Evolutionary conservation across 2,329 filamentous ascomycete genomes (phyloP).

Genomic region (Metarhizium rileyi): DNA sequence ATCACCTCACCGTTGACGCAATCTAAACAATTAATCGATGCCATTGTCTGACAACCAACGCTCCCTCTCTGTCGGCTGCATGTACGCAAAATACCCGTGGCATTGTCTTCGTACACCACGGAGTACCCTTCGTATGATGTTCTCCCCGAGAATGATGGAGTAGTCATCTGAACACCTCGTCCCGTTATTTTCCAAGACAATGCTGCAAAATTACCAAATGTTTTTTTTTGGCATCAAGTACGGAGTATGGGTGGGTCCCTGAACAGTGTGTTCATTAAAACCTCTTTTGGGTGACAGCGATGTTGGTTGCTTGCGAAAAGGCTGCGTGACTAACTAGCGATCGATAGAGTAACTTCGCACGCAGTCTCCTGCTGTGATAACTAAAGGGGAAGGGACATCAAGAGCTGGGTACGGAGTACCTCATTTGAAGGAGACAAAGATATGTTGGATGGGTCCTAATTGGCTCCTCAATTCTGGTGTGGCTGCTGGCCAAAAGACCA

Average conservation of each 20-base stretch:
- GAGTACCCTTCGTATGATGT: no score
- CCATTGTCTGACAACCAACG: not conserved
- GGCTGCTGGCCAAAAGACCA: no score
- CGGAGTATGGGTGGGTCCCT: not conserved
- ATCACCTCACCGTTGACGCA: not conserved
- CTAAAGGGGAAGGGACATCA: not conserved
- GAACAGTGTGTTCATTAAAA: not conserved
- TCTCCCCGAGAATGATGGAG: no score
- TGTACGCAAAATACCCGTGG: no score
- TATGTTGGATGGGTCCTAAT: not conserved
- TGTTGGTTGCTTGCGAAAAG: no score
- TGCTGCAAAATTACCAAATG: not conserved
- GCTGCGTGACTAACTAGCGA: no score
- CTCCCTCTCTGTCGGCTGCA: not conserved
- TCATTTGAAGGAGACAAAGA: no score
- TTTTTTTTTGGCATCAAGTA: not conserved
- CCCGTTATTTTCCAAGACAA: not conserved
- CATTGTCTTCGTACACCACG: no score
- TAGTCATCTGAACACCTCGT: not conserved
- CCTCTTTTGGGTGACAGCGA: no score
- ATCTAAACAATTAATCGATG: not conserved
- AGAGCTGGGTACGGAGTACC: no score
- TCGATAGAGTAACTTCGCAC: no score
- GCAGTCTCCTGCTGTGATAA: not conserved
- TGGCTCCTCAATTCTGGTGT: not conserved